Evolutionary conservation across 345 rosid genomes (phyloP), one percentile per base, ranked within the genome.

Genomic region (Acer yangbiense): DNA sequence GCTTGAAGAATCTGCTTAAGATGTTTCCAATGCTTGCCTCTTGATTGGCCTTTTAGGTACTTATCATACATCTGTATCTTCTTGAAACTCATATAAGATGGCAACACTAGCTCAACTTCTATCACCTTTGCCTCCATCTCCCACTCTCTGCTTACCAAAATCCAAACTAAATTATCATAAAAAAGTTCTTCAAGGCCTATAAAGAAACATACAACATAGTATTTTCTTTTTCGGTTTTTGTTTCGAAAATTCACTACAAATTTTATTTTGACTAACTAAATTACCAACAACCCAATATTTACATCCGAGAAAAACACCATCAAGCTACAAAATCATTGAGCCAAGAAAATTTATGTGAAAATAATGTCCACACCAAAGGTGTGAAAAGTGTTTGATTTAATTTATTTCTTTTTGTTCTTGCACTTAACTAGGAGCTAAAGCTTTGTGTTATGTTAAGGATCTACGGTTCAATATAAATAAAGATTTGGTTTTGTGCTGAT

Each of bases 1-100:
- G 98, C 93, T 78, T 92, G 98, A 77, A 95, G 87, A 75, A 95
- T 93, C 86, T 92, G 99, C 92, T 95, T 95, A 85, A 93, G 97
- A 76, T 93, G 96, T 83, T 95, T 95, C 94, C 97, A 93, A 29
- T 87, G 88, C 82, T 94, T 87, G 65, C 91, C 89, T 72, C 90
- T 89, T 17, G 96, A 66, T 77, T 95, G 99, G 32, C 97, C 96
- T 71, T 95, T 92, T 1, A 98, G 98, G 82, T 90, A 95, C 81
- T 95, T 95, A 44, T 95, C 94, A 35, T 80, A 88, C 43, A 87
- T 66, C 77, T 95, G 97, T 9, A 82, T 76, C 88, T 80, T 92
- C 91, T 95, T 95, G 86, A 93, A 95, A 73, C 92, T 85, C 83
- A 90, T 62, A 67, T 84, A 85, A 4, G 85, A 79, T 7, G 98